phyloP scores from a whole-genome alignment of 768 basidiomycete species.

The Termitomyces sp. region DNA sequence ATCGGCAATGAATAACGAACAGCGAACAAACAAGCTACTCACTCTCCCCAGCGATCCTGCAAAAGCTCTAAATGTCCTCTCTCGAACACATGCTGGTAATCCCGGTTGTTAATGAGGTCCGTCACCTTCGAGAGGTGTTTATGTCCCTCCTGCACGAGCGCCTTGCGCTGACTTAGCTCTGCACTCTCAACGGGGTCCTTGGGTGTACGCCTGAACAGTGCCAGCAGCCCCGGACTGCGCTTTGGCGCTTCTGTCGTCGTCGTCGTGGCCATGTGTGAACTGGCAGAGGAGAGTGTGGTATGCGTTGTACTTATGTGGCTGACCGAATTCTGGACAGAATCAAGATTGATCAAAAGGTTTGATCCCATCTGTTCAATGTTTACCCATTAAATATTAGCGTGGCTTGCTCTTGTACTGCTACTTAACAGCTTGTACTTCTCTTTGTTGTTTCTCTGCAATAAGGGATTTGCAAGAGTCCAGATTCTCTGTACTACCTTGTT shows the following conservation, averaged over 20 bases:
- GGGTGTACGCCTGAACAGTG: constrained; percentile 15
- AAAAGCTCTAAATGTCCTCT: constrained; percentile 18
- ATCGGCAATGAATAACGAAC: neutral
- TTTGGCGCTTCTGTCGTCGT: constrained; percentile 11
- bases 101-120: constrained; percentile 22
- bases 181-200: constrained; percentile 16
- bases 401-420: neutral
- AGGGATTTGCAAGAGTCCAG: neutral
- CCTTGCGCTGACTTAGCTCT: constrained; percentile 19
- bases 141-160: constrained; percentile 21
- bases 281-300: neutral
- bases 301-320: constrained; percentile 1
- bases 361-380: constrained; percentile 8
- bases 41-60: constrained; percentile 24
- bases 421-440: neutral
- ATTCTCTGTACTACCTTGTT: neutral
- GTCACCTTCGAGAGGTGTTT: constrained; percentile 21
- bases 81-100: constrained; percentile 20
- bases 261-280: constrained; percentile 5
- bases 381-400: neutral
- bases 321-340: neutral
- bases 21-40: neutral
- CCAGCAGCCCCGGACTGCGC: constrained; percentile 14
- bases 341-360: constrained; percentile 9
- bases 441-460: neutral